phyloP scores from a whole-genome alignment of 2,329 filamentous ascomycete genomes.

The Talaromyces sp. region DNA sequence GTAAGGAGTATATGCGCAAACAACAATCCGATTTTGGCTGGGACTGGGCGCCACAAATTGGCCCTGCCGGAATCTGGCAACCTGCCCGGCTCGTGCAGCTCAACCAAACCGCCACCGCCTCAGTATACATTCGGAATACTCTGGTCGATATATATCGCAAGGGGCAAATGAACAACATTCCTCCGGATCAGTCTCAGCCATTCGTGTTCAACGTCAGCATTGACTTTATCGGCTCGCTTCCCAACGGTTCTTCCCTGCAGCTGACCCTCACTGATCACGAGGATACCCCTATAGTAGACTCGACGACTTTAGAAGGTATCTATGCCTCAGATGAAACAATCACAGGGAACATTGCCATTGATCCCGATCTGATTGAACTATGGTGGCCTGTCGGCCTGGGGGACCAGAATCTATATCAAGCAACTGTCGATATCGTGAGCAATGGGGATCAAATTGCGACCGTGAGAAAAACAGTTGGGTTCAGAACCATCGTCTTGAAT shows the following conservation, averaged over 20 bases:
- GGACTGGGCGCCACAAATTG: constrained; percentile 59
- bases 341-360: constrained; percentile 43
- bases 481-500: constrained; percentile 59
- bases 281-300: constrained; percentile 34
- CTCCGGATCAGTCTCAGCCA: constrained; percentile 50
- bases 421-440: constrained; percentile 45
- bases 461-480: constrained; percentile 52
- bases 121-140: constrained; percentile 46
- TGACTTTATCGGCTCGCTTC: constrained; percentile 49
- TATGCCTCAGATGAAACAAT: constrained; percentile 39
- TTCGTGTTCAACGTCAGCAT: constrained; percentile 59
- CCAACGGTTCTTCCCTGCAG: constrained; percentile 36
- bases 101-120: constrained; percentile 24
- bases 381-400: constrained; percentile 59
- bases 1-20: constrained; percentile 54
- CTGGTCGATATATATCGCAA: constrained; percentile 53
- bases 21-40: constrained; percentile 60
- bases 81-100: constrained; percentile 53
- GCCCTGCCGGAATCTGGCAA: constrained; percentile 56
- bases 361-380: constrained; percentile 42
- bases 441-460: constrained; percentile 28
- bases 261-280: constrained; percentile 42
- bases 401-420: constrained; percentile 51
- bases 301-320: constrained; percentile 35
- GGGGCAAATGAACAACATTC: constrained; percentile 53